Base-by-base conservation (phyloP, 2,329 filamentous ascomycete genomes). In the Cadophora sp. region DNA sequence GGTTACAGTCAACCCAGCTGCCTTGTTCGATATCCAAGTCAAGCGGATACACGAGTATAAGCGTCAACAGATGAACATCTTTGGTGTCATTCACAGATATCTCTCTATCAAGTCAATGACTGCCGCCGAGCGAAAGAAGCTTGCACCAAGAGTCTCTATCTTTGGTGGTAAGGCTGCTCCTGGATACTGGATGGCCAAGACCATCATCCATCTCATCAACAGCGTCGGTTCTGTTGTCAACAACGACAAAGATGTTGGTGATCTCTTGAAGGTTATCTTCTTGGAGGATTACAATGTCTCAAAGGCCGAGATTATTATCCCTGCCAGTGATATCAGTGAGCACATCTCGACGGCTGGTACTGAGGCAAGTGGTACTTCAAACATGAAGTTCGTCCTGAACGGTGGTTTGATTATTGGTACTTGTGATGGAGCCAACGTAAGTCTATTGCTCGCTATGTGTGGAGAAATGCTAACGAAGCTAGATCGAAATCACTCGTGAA, bases 11-110 rank as follows among this genome's bases (percentile, higher is more conserved):
- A 96, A 97, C 79, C 95, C 96, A 0, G 83, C 91, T 11, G 87
- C 95, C 0, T 85, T 99, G 20, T 99, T 99, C 74, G 96, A 99
- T 77, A 92, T 99, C 13, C 96, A 99, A 78, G 96, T 99, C 75
- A 99, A 99, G 86, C 91, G 96, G 76, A 99, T 99, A 73, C 96
- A 99, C 80, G 96, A 99, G 80, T 99, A 99, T 83, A 99, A 99
- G 86, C 91, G 94, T 67, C 95, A 99, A 81, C 96, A 99, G 81
- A 89, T 99, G 79, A 99, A 99, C 83, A 97, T 99, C 74, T 98
- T 98, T 76, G 96, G 96, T 66, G 93, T 97, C 69, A 98, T 99
- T 73, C 92, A 97, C 79, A 90, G 95, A 61, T 99, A 98, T 79
- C 85, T 99, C 47, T 87, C 87, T 16, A 90, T 99, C 78, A 99